Evolutionary conservation across 257 asterid species (phyloP).

Genomic region (Przewalskia tangutica): DNA sequence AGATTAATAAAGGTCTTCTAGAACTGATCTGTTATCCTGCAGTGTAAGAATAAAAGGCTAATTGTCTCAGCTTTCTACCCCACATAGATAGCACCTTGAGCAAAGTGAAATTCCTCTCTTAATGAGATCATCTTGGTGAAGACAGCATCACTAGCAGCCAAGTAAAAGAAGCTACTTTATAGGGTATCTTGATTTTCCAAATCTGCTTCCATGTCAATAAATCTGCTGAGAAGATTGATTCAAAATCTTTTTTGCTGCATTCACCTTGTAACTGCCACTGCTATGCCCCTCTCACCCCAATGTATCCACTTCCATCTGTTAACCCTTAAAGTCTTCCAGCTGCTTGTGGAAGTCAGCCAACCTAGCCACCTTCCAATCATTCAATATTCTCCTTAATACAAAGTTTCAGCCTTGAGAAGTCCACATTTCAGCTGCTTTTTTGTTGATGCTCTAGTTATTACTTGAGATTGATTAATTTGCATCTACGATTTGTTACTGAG

Average conservation of each 20-base stretch:
- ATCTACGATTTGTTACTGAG: neutral
- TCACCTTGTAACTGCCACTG: neutral
- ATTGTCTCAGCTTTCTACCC: neutral
- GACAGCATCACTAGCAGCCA: neutral
- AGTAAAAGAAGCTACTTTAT: neutral
- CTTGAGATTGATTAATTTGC: slow-evolving; percentile 4
- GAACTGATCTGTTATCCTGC: neutral
- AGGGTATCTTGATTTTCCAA: neutral
- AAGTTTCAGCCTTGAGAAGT: neutral
- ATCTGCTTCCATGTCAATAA: neutral
- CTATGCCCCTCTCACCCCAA: neutral
- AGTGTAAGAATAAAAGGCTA: neutral
- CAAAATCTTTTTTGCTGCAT: neutral
- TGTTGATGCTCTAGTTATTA: neutral
- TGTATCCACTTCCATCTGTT: neutral
- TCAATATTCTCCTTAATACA: neutral
- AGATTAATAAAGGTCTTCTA: neutral
- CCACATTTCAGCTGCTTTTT: neutral
- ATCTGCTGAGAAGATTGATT: neutral
- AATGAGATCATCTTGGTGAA: neutral
- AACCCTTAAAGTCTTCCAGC: neutral
- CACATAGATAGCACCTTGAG: neutral
- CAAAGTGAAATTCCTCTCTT: neutral
- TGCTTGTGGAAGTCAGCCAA: neutral
- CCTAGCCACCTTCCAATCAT: neutral